These are phyloP conservation scores for Leishmania braziliensis DNA, from an alignment of 208 protist species.

Conservation along the genomic window DNA sequence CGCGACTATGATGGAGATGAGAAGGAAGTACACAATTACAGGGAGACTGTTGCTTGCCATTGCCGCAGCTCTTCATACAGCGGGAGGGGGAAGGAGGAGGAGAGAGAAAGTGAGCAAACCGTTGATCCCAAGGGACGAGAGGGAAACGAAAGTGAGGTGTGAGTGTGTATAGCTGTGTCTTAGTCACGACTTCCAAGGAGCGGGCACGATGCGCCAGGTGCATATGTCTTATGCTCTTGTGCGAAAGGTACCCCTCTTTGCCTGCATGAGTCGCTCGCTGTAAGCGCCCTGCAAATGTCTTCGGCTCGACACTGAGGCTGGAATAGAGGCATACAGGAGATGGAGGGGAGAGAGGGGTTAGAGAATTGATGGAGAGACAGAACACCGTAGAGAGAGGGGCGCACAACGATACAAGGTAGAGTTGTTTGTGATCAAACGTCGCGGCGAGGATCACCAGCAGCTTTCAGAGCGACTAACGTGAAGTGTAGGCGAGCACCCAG, in stretches of 20 bases:
- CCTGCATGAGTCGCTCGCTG: background rate
- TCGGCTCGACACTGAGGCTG: background rate
- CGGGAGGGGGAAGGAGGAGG: background rate
- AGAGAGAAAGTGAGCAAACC: background rate
- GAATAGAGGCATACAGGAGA: background rate
- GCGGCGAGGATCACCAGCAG: background rate
- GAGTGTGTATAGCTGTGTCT: background rate
- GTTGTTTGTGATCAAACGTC: background rate
- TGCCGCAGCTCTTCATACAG: background rate
- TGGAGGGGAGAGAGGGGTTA: background rate
- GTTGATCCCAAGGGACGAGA: background rate
- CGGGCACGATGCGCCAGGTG: background rate
- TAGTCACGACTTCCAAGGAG: background rate
- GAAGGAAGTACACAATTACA: too few species aligned
- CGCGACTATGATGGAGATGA: background rate
- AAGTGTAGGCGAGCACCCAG: background rate
- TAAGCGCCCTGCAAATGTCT: background rate
- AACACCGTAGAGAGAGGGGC: background rate
- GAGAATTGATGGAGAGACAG: background rate
- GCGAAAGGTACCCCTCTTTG: background rate
- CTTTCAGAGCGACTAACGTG: background rate
- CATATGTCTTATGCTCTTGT: background rate
- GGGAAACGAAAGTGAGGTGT: background rate
- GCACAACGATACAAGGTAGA: background rate
- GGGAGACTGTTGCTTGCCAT: background rate